Base-by-base conservation (phyloP, 768 basidiomycete genomes). In the Tricholoma hemisulphureum region DNA sequence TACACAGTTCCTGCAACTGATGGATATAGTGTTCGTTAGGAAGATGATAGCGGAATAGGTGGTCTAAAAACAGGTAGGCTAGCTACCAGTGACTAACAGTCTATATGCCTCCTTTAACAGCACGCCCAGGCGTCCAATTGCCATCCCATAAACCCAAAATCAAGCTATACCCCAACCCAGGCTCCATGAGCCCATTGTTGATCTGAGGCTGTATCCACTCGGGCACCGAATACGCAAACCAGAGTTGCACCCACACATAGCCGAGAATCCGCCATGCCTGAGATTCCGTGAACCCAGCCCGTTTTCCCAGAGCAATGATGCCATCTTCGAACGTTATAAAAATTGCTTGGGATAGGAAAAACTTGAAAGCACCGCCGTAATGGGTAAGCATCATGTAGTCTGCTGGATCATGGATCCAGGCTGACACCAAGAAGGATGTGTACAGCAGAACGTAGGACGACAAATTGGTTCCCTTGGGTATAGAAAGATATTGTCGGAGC, bases 11-110 rank as follows among this genome's bases (percentile, higher is more conserved):
- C n/a, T n/a, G n/a, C n/a, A 3, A 79, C 71, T 2, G 68, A 63
- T 34, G 89, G 90, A 91, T 66, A 59, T 66, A 58, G 78, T 91
- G 32, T 71, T 71, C 58, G 78, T 86, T 51, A 76, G 70, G 59
- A 75, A 79, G 69, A 74, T 74, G 69, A 35, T 35, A 14, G 34
- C 14, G n/a, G 14, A 35, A 35, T 8, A 34, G 11, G n/a, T n/a
- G n/a, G n/a, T n/a, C n/a, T n/a, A n/a, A n/a, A n/a, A n/a, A n/a
- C n/a, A n/a, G n/a, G n/a, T n/a, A n/a, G n/a, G n/a, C n/a, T n/a
- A n/a, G n/a, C n/a, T 8, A 18, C 18, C 14, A 37, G n/a, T n/a
- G n/a, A n/a, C n/a, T 39, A 39, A 39, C 37, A 14, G 14, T 14
- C 43, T 48, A 48, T n/a, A 26, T n/a, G 24, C 45, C 13, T 6